phyloP scores from a whole-genome alignment of 805 yeast genomes.

The Kuraishia cidri region DNA sequence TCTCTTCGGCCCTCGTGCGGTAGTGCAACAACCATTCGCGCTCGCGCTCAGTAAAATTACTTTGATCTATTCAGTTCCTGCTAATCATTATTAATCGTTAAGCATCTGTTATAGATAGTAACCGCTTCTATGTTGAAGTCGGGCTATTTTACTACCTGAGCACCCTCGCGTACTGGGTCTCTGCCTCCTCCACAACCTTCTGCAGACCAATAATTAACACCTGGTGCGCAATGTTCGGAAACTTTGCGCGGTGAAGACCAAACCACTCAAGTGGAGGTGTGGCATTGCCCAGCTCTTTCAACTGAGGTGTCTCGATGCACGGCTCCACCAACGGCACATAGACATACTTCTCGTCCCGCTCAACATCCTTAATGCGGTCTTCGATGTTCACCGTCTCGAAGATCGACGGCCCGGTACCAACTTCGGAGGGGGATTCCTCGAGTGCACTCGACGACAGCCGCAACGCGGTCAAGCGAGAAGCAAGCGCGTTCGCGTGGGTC shows the following conservation, averaged over 20 bases:
- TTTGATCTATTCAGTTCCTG: too few species aligned
- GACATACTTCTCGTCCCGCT: slow-evolving; percentile 33
- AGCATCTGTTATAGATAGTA: too few species aligned
- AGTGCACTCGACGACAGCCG: slow-evolving; percentile 15
- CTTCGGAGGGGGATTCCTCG: slow-evolving; percentile 22
- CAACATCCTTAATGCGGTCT: slow-evolving; percentile 36
- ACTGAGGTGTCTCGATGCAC: slow-evolving; percentile 78
- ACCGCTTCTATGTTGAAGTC: too few species aligned
- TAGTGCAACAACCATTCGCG: too few species aligned
- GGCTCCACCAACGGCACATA: slow-evolving; percentile 71
- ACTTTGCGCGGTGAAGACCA: slow-evolving; percentile 79
- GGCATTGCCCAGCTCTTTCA: slow-evolving; percentile 89
- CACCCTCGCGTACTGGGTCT: slow-evolving; percentile 37
- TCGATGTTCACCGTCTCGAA: slow-evolving; percentile 24
- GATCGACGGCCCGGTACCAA: slow-evolving; percentile 17
- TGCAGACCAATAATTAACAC: slow-evolving; percentile 67
- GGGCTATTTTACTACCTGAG: too few species aligned
- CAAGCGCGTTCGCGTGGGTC: slow-evolving; percentile 67
- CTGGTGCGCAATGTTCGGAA: slow-evolving; percentile 86
- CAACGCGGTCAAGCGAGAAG: slow-evolving; percentile 42
- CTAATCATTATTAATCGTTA: too few species aligned
- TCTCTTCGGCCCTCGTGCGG: too few species aligned
- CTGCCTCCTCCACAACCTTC: slow-evolving; percentile 63
- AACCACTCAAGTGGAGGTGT: slow-evolving; percentile 99
- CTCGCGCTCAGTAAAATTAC: too few species aligned